Evolutionary conservation across 2,329 filamentous ascomycete genomes (phyloP).

Genomic region (Sarocladiaceae sp.): DNA sequence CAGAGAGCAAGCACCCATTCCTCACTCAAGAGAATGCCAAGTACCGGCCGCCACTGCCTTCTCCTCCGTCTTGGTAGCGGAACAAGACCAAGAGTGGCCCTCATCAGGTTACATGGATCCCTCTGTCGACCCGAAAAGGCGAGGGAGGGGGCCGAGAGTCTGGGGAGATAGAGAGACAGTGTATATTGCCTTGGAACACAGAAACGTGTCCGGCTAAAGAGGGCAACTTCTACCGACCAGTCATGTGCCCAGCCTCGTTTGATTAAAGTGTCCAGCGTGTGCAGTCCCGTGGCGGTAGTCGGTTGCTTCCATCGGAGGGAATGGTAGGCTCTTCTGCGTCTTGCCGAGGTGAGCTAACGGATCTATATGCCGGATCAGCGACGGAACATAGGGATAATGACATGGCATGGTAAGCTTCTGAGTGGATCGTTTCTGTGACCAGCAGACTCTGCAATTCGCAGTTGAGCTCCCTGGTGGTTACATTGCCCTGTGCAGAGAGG

Average conservation of each 20-base stretch:
- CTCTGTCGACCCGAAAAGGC: background rate
- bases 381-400: no score
- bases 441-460: no score
- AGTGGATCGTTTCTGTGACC: no score
- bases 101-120: conserved; percentile 2
- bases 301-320: background rate
- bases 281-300: background rate
- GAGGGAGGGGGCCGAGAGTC: background rate
- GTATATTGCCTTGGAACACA: no score
- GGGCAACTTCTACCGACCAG: conserved; percentile 4
- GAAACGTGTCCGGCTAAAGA: conserved; percentile 9
- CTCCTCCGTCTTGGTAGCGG: conserved; percentile 1
- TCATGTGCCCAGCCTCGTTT: conserved; percentile 4
- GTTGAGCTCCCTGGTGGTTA: background rate
- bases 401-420: no score
- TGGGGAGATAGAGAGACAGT: background rate
- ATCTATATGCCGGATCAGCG: conserved; percentile 7
- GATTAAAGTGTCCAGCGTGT: conserved; percentile 5
- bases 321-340: background rate
- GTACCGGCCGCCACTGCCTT: conserved; percentile 4
- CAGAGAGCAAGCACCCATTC: background rate
- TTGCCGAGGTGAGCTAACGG: no score
- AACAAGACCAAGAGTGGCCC: background rate
- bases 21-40: conserved; percentile 4
- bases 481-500: background rate